Evolutionary conservation across 495 filamentous ascomycete species (phyloP).

Genomic region (Oidiodendron maius): DNA sequence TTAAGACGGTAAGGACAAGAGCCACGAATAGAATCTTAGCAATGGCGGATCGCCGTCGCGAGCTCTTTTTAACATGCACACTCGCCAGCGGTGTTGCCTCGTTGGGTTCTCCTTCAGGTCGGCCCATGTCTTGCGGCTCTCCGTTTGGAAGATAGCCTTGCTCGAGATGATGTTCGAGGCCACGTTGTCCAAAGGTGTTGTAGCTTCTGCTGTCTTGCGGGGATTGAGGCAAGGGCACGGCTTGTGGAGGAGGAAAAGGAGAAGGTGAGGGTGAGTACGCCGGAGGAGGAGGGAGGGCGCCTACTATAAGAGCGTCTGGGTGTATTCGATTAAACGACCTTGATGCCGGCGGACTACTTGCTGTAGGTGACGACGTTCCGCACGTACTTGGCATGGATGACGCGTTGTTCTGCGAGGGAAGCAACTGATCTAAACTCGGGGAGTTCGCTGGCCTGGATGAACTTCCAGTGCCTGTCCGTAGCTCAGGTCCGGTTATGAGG

Average conservation of each 20-base stretch:
- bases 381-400: conserved; percentile 4
- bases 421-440: conserved; percentile 2
- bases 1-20: conserved; percentile 4
- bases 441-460: conserved; percentile 7
- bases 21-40: conserved; percentile 4
- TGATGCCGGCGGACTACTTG: conserved; percentile 9
- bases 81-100: conserved; percentile 12
- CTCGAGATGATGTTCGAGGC: conserved; percentile 17
- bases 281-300: conserved; percentile 13
- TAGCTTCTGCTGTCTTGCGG: conserved; percentile 3
- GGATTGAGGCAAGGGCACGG: not conserved
- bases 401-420: conserved; percentile 11
- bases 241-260: not conserved
- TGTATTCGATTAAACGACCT: conserved; percentile 2
- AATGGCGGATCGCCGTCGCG: not conserved
- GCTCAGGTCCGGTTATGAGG: conserved; percentile 6
- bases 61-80: not conserved
- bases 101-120: conserved; percentile 3
- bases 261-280: conserved; percentile 13
- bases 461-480: not conserved
- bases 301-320: not conserved
- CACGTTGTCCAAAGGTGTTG: conserved; percentile 20
- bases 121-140: conserved; percentile 21
- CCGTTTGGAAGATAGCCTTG: conserved; percentile 8
- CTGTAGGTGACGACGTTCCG: not conserved